Evolutionary conservation across 2,329 filamentous ascomycete species (phyloP), one percentile per base, ranked within the genome.

Genomic region (Arachnomyces sp.): DNA sequence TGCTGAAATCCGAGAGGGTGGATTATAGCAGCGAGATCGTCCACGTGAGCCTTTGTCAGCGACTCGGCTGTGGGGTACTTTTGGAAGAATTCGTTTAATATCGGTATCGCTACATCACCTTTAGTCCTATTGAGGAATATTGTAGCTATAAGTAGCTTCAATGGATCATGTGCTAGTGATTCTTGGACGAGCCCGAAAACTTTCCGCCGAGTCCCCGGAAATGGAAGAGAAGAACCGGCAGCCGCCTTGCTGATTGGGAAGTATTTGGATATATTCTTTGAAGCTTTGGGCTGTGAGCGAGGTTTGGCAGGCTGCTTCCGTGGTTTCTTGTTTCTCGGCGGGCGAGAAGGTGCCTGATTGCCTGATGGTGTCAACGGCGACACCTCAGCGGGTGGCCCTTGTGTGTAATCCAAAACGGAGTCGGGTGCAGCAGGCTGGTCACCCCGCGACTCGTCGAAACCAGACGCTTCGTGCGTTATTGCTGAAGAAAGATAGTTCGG

Each of bases 161-260:
- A 95, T 0, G 88, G 84, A 42, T 87, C 74, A 36, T 75, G 62
- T 2, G 80, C 78, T 12, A 94, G 75, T 47, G 81, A 75, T 57
- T 95, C 89, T 58, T 95, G 89, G 29, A 95, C 78, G 2, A 95
- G 73, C 0, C 88, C 88, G 55, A 94, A 95, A 4, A 55, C 60
- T 0, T 70, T 56, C 0, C 75, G 69, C 6, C 73, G 71, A 28
- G 88, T 75, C 0, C 80, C 74, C 1, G 86, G 84, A 48, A 90
- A 86, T 2, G 67, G 69, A 5, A 72, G 65, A 44, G 63, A 69
- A 3, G 73, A 75, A 7, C 65, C 48, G 40, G 59, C 45, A 36
- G 52, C 12, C 51, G 50, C 36, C 45, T 50, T 2, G 60, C 56
- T 44, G 72, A 72, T 14, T 61, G 68, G 3, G 68, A 71, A 34